A percentile compares a stretch with the other conserved stretches of the same genome.
Conservation (phyloP, 140 eudicot species). For the Bidens hawaiensis region DNA sequence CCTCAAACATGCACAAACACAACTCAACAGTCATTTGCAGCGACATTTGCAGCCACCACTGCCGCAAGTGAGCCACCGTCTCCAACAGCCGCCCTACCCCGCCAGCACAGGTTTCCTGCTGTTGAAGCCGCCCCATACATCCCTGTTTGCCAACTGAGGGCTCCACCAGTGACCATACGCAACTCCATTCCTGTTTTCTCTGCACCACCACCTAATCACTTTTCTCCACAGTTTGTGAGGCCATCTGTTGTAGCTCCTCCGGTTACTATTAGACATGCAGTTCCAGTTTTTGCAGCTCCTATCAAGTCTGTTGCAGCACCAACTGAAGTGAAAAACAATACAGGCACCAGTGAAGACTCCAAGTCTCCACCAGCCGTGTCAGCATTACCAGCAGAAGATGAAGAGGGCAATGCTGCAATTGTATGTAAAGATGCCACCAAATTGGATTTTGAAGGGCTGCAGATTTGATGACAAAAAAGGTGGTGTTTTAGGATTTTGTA, state of each 20-base stretch:
- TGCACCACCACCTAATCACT: slow-evolving; percentile 40
- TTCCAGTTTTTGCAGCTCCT: slow-evolving; percentile 44
- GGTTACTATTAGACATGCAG: slow-evolving; percentile 46
- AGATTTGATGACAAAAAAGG: slow-evolving; percentile 25
- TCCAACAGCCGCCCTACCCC: slow-evolving; percentile 17
- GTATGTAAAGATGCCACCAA: slow-evolving; percentile 11
- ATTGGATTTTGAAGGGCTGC: slow-evolving; percentile 28
- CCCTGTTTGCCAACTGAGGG: slow-evolving; percentile 54
- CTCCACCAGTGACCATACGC: slow-evolving; percentile 73
- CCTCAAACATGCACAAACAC: slow-evolving; percentile 27
- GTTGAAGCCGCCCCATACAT: slow-evolving; percentile 76
- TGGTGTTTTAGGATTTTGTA: slow-evolving; percentile 29
- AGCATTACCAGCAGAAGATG: slow-evolving; percentile 15
- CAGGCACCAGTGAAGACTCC: slow-evolving; percentile 7
- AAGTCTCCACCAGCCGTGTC: slow-evolving; percentile 9
- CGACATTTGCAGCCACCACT: not conserved
- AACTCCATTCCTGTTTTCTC: slow-evolving; percentile 70
- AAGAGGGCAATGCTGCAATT: not conserved
- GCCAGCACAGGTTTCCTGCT: slow-evolving; percentile 56
- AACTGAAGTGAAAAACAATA: slow-evolving; percentile 11
- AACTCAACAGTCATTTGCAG: slow-evolving; percentile 16
- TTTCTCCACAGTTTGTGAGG: slow-evolving; percentile 29
- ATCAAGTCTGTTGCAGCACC: slow-evolving; percentile 14
- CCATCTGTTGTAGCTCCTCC: slow-evolving; percentile 49
- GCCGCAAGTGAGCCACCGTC: slow-evolving; percentile 28